phyloP scores from a whole-genome alignment of 129 eudicot species.

The Chrysanthemum makinoi region DNA sequence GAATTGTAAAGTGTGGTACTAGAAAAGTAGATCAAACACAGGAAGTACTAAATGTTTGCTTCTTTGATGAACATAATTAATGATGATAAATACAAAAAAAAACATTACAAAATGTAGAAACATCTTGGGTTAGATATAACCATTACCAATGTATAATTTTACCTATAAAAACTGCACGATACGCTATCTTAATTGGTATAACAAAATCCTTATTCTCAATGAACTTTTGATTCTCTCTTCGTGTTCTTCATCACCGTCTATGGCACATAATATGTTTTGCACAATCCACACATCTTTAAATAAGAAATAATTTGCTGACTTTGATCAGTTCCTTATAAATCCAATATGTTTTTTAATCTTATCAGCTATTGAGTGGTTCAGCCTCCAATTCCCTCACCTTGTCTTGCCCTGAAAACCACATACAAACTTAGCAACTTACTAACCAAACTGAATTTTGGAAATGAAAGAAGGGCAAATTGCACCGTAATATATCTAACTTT shows the following conservation, averaged over 20 bases:
- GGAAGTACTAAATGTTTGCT: constrained; percentile 10
- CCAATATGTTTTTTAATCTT: constrained; percentile 11
- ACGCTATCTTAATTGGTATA: constrained; percentile 30
- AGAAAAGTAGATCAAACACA: constrained; percentile 9
- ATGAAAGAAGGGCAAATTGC: background rate
- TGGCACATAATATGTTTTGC: constrained; percentile 14
- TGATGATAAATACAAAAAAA: constrained; percentile 24
- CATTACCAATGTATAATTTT: constrained; percentile 17
- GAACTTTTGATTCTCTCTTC: constrained; percentile 24
- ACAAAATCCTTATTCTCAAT: constrained; percentile 29
- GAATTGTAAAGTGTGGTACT: background rate
- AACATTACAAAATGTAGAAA: constrained; percentile 30
- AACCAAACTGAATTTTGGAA: constrained; percentile 1
- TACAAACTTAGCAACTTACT: constrained; percentile 4
- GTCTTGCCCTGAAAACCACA: constrained; percentile 36
- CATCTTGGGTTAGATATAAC: constrained; percentile 26
- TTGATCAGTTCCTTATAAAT: constrained; percentile 23
- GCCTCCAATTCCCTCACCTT: constrained; percentile 35
- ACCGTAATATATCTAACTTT: too few relatives aligned
- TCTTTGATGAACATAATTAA: constrained; percentile 17
- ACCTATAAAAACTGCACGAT: constrained; percentile 15
- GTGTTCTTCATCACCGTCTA: constrained; percentile 18
- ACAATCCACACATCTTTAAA: constrained; percentile 27
- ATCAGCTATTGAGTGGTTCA: constrained; percentile 31
- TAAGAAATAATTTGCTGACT: constrained; percentile 18